A percentile compares a stretch with the other conserved stretches of the same genome.
Evolutionary conservation across 192 early-diverging fungal genomes (phyloP).

Genomic region (Coemansia sp.): DNA sequence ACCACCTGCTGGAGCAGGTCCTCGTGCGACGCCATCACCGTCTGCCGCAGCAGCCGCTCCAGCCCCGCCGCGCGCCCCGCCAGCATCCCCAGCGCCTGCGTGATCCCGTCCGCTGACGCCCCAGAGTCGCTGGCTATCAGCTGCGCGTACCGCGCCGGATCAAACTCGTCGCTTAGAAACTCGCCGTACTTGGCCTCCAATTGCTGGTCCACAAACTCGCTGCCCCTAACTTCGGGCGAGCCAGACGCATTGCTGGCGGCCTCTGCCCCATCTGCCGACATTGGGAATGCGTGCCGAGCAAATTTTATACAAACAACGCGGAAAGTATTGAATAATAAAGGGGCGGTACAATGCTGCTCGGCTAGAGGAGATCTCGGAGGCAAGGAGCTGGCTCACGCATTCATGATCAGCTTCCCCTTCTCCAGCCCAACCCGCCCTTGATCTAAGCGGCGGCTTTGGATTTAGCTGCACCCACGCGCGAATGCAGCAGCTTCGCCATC

Average conservation of each 20-base stretch:
- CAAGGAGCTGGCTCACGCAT: no score
- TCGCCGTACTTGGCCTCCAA: slow-evolving; percentile 3
- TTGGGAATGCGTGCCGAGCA: no score
- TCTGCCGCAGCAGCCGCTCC: slow-evolving; percentile 13
- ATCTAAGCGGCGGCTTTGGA: no score
- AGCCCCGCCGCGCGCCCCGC: slow-evolving; percentile 9
- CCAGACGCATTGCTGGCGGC: not conserved
- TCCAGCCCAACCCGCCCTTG: no score
- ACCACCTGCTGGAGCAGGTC: slow-evolving; percentile 28
- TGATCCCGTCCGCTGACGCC: not conserved
- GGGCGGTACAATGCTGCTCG: no score
- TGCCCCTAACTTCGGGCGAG: not conserved
- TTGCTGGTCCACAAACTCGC: not conserved
- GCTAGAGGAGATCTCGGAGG: no score
- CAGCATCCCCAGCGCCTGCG: slow-evolving; percentile 7
- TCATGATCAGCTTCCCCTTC: no score
- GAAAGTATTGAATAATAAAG: no score
- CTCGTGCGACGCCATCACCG: slow-evolving; percentile 7
- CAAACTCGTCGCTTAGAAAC: slow-evolving; percentile 6
- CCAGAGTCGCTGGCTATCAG: not conserved
- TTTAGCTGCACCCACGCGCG: no score
- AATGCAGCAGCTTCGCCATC: no score
- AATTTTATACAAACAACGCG: no score
- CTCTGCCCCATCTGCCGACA: no score
- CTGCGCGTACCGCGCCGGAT: slow-evolving; percentile 9